These are phyloP conservation scores for Clavulina sp. DNA, from an alignment of 768 basidiomycete species.

Conservation along the genomic window DNA sequence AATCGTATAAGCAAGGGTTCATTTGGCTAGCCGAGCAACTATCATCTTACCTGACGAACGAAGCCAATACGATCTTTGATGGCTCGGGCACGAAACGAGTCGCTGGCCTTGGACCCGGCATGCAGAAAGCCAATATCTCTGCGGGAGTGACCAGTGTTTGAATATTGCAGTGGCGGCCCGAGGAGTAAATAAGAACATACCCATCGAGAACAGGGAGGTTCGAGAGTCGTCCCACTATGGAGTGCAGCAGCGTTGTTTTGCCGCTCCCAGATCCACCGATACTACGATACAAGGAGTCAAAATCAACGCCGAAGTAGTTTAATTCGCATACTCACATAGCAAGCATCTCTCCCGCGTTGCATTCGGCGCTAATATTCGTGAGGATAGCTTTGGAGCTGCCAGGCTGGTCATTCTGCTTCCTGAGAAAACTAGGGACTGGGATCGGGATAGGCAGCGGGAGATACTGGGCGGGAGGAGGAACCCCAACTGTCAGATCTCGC, in stretches of 20 bases:
- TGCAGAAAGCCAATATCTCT: slow-evolving; percentile 5
- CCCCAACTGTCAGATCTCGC: slow-evolving; percentile 13
- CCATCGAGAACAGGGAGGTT: slow-evolving; percentile 19
- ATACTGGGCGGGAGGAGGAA: slow-evolving; percentile 8
- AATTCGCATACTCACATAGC: slow-evolving; percentile 19
- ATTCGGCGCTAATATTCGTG: slow-evolving; percentile 16
- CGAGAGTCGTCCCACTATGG: slow-evolving; percentile 17
- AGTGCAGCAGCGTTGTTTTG: slow-evolving; percentile 23
- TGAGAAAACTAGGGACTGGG: slow-evolving; percentile 9
- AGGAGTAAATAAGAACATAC: slow-evolving; percentile 3
- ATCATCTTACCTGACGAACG: slow-evolving; percentile 18
- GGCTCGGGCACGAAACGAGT: slow-evolving; percentile 12
- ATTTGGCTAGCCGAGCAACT: background rate
- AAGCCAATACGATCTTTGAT: slow-evolving; percentile 22
- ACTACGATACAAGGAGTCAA: slow-evolving; percentile 7
- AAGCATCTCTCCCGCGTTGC: slow-evolving; percentile 22
- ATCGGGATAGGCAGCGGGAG: slow-evolving; percentile 12
- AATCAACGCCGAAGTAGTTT: background rate
- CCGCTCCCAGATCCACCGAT: slow-evolving; percentile 19
- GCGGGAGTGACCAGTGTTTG: slow-evolving; percentile 6
- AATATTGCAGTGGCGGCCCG: background rate
- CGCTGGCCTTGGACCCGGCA: slow-evolving; percentile 2
- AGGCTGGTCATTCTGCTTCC: background rate
- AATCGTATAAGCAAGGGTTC: background rate
- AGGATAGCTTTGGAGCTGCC: slow-evolving; percentile 16